Evolutionary conservation across 768 basidiomycete species (phyloP), one percentile per base, ranked within the genome.

Genomic region (Mycena rebaudengoi): DNA sequence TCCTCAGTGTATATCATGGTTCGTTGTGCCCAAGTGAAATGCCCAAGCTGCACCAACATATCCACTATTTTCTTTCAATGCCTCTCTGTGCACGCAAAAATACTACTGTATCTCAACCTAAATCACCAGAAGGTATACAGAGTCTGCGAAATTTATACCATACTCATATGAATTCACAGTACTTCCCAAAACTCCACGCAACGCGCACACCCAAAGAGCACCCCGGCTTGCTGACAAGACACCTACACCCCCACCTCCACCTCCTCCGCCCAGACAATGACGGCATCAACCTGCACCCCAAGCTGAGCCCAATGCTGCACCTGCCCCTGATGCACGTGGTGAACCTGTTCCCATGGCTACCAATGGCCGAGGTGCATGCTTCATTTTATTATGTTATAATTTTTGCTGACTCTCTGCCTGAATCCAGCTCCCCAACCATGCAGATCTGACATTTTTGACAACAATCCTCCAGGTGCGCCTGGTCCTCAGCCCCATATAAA

Each of bases 131-230:
- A 37, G 35, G 35, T 37, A 37, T 18, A 18, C 35, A 37, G 11
- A 18, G 11, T 37, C 35, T 37, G 35, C 35, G 35, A 37, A 37
- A 37, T 37, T 18, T 37, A 37, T 37, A 37, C 35, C 18, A 18
- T 37, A 37, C 35, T 37, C 18, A 37, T 18, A 37, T 37, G 35
- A 37, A 10, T 37, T 37, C 35, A 37, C 18, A 37, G 35, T 37
- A 37, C 35, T 37, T 51, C 30, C 52, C 39, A 16, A 40, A 53
- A 41, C 52, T 41, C 52, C 52, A 18, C 49, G 49, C 32, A n/a
- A 21, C 20, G 10, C n/a, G 28, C 41, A 43, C 53, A 23, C 8
- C 18, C 41, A 43, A 55, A 55, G 53, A 55, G 32, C 57, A 16
- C 57, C 57, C 1, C 12, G 4, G 16, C n/a, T 48, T 23, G 37